phyloP scores from a whole-genome alignment of 805 yeast species.

The Monosporozyma unispora region DNA sequence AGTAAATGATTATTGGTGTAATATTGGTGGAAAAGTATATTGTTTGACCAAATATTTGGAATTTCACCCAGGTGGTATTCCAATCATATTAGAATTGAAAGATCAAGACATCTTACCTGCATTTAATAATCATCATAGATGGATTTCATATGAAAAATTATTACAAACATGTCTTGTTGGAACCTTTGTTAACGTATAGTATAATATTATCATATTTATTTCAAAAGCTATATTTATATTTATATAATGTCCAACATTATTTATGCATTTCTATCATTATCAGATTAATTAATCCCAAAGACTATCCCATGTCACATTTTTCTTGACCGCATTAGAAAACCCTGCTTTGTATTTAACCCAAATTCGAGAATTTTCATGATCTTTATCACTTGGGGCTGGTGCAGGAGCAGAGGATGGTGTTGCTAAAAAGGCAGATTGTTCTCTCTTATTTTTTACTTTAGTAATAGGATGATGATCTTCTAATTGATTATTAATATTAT shows the following conservation, averaged over 20 bases:
- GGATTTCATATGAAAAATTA: slow-evolving; percentile 84
- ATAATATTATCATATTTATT: no score
- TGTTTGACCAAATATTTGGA: slow-evolving; percentile 75
- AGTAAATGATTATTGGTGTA: slow-evolving; percentile 77
- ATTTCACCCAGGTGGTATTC: slow-evolving; percentile 91
- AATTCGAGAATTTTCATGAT: slow-evolving; percentile 22
- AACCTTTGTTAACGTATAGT: slow-evolving; percentile 17
- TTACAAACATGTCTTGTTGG: slow-evolving; percentile 76
- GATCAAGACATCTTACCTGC: slow-evolving; percentile 71
- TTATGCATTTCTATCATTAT: not conserved
- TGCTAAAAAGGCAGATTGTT: not conserved
- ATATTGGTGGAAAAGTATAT: slow-evolving; percentile 70
- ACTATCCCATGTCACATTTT: slow-evolving; percentile 68
- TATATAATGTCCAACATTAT: not conserved
- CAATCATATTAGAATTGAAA: slow-evolving; percentile 45
- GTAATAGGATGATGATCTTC: not conserved
- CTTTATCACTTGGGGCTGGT: not conserved
- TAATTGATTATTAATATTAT: slow-evolving; percentile 7
- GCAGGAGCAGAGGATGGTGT: not conserved
- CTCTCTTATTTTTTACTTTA: not conserved
- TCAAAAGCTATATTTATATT: no score
- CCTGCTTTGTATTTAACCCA: slow-evolving; percentile 96
- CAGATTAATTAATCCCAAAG: slow-evolving; percentile 36
- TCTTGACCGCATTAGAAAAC: slow-evolving; percentile 82
- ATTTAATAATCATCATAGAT: slow-evolving; percentile 62